phyloP scores from a whole-genome alignment of 192 early-diverging fungal species.

The Umbelopsis sp. region DNA sequence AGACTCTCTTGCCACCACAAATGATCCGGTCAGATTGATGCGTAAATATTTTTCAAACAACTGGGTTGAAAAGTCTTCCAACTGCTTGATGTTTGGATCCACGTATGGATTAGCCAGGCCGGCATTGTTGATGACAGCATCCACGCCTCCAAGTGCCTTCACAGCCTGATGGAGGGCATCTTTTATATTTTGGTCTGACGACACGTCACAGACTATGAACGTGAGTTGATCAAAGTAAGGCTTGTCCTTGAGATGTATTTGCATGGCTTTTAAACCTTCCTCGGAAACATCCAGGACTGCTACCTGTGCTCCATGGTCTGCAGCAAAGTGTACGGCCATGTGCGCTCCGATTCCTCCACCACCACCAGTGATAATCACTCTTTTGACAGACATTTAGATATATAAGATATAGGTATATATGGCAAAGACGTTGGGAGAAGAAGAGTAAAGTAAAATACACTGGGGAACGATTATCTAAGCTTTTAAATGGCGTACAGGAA shows the following conservation, averaged over 20 bases:
- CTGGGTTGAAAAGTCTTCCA: neutral
- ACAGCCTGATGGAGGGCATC: neutral
- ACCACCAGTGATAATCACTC: slow-evolving; percentile 1
- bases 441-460: neutral
- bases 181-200: slow-evolving; percentile 1
- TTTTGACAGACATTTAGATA: neutral
- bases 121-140: slow-evolving; percentile 13
- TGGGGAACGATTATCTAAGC: too few relatives aligned
- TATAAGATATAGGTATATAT: neutral
- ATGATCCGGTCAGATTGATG: neutral
- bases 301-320: neutral
- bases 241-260: neutral
- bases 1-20: neutral
- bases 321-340: slow-evolving; percentile 9
- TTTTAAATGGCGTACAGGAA: neutral
- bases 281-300: neutral
- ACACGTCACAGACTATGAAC: neutral
- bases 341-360: slow-evolving; percentile 7
- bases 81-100: neutral
- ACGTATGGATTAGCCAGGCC: neutral
- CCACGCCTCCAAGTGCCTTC: neutral
- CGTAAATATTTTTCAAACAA: neutral
- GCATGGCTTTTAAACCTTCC: neutral
- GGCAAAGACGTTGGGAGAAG: neutral
- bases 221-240: neutral